Evolutionary conservation across 495 filamentous ascomycete species (phyloP).

Genomic region (Xylaria palmicola): DNA sequence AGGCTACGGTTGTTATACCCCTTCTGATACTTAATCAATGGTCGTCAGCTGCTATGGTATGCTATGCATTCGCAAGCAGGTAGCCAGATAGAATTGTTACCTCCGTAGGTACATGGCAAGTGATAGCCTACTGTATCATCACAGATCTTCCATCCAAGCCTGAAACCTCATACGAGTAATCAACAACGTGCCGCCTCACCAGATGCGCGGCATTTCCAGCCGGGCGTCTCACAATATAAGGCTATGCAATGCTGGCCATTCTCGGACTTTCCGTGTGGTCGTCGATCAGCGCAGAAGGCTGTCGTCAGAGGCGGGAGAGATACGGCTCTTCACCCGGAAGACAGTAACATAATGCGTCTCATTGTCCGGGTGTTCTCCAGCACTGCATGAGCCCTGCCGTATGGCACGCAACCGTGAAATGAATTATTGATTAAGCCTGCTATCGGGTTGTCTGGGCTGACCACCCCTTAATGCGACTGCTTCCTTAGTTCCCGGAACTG

Average conservation of each 20-base stretch:
- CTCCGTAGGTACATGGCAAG: neutral
- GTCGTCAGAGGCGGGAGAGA: neutral
- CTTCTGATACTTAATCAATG: neutral
- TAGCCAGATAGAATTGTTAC: neutral
- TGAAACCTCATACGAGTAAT: neutral
- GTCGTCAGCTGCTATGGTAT: neutral
- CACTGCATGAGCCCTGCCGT: neutral
- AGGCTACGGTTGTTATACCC: neutral
- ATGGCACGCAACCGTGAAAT: neutral
- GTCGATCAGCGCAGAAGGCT: neutral
- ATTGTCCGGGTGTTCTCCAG: slow-evolving; percentile 6
- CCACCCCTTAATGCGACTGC: neutral
- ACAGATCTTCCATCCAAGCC: neutral
- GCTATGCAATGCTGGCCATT: too few species aligned
- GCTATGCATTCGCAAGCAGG: neutral
- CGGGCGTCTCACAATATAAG: neutral
- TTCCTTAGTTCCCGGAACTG: neutral
- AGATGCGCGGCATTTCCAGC: neutral
- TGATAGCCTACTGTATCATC: neutral
- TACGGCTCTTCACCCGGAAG: neutral
- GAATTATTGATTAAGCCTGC: neutral
- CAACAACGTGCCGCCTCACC: neutral
- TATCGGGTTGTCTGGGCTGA: neutral
- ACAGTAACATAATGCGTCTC: slow-evolving; percentile 5
- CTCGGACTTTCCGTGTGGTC: neutral